Evolutionary conservation across 371 early-diverging fungal species (phyloP).

Genomic region (Syncephalastrum contaminatum): DNA sequence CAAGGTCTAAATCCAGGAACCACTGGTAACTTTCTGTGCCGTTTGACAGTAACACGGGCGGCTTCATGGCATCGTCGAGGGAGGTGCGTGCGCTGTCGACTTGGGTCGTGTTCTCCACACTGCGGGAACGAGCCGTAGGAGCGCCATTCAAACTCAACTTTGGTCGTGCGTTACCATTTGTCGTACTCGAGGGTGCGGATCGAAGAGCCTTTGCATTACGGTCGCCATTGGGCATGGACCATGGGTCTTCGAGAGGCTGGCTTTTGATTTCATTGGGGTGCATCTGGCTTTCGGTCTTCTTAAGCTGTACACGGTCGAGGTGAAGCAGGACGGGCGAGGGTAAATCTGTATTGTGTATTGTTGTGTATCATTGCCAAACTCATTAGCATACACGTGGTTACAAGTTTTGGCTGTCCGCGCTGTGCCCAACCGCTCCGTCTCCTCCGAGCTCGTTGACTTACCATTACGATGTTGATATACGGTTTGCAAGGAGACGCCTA

Average conservation of each 20-base stretch:
- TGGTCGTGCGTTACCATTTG: background rate
- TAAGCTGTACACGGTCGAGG: slow-evolving; percentile 20
- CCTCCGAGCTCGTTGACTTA: slow-evolving; percentile 13
- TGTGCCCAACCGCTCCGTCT: slow-evolving; percentile 3
- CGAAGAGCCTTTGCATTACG: background rate
- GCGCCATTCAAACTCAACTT: background rate
- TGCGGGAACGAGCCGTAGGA: slow-evolving; percentile 3
- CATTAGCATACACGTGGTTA: slow-evolving; percentile 3
- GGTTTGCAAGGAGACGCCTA: slow-evolving; percentile 36
- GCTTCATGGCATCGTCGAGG: background rate
- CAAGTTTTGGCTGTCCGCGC: background rate
- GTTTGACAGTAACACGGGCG: no score
- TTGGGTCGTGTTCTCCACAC: slow-evolving; percentile 4
- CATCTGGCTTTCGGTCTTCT: background rate
- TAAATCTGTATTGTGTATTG: slow-evolving; percentile 18
- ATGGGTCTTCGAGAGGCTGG: slow-evolving; percentile 26
- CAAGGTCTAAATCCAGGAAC: slow-evolving; percentile 44
- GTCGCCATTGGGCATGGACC: slow-evolving; percentile 6
- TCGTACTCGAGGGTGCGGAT: slow-evolving; percentile 2
- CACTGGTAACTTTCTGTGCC: slow-evolving; percentile 20
- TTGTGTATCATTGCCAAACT: background rate
- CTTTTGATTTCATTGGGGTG: slow-evolving; percentile 7
- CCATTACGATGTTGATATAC: slow-evolving; percentile 35
- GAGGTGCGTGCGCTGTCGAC: slow-evolving; percentile 1
- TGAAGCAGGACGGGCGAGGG: slow-evolving; percentile 29